Percentiles rank a stretch among this genome's conserved stretches.
Evolutionary conservation across 2,329 filamentous ascomycete genomes (phyloP).

Genomic region (Fusarium kyushuense): DNA sequence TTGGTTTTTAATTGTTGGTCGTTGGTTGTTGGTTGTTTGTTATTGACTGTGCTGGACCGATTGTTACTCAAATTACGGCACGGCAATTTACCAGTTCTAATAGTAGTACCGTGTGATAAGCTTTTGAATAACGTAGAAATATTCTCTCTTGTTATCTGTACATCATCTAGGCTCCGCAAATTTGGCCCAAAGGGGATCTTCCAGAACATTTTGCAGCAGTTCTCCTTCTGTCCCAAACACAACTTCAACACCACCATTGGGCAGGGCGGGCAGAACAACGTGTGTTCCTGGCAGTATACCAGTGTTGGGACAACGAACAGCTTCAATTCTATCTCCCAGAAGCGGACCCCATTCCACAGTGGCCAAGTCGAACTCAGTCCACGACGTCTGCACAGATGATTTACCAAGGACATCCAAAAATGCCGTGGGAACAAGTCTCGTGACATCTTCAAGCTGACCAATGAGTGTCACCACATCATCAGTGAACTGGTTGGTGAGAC

Average conservation of each 20-base stretch:
- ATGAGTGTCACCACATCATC: slow-evolving; percentile 26
- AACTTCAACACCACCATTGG: slow-evolving; percentile 26
- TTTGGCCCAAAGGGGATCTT: slow-evolving; percentile 22
- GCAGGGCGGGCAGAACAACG: slow-evolving; percentile 13
- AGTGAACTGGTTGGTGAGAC: slow-evolving; percentile 15
- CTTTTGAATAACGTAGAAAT: not conserved
- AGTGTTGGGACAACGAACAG: slow-evolving; percentile 19
- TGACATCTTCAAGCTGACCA: slow-evolving; percentile 14
- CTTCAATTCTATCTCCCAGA: slow-evolving; percentile 20
- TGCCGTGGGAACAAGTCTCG: slow-evolving; percentile 18
- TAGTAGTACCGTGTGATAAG: too few species aligned
- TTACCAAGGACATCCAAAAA: slow-evolving; percentile 25
- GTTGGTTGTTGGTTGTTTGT: too few species aligned
- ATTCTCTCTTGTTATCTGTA: not conserved
- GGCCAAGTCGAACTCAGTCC: slow-evolving; percentile 18
- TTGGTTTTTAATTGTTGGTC: too few species aligned
- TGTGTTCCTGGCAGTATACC: slow-evolving; percentile 24
- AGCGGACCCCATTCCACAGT: slow-evolving; percentile 16
- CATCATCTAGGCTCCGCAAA: slow-evolving; percentile 14
- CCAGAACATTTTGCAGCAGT: slow-evolving; percentile 2
- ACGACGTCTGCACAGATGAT: slow-evolving; percentile 25
- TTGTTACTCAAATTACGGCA: too few species aligned
- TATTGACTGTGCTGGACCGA: too few species aligned
- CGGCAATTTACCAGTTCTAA: too few species aligned
- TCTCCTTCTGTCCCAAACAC: slow-evolving; percentile 4